Evolutionary conservation across 257 asterid species (phyloP), one percentile per base, ranked within the genome.

Genomic region (Euphrasia confusa): DNA sequence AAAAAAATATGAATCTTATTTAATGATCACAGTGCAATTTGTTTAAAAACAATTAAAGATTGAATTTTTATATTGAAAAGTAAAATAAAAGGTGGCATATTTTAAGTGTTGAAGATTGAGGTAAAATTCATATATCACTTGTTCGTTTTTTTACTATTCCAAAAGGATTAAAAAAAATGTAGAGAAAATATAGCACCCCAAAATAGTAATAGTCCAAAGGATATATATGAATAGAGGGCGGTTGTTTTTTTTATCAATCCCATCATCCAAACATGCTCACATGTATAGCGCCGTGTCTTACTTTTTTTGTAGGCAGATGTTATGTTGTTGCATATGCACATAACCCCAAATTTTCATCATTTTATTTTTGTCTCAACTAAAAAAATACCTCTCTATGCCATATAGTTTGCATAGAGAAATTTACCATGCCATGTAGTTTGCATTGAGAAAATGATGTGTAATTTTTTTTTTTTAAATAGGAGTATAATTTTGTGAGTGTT

Each of bases 181-280:
- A 30, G 5, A 30, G 4, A 30, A 28, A 28, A 28, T 28, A 28
- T 28, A 28, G 33, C 33, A 21, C 5, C 42, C 52, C 24, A 2
- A 33, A 47, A 35, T 39, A 39, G 32, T 17, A 59, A 18, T 14
- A 59, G 30, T 8, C 50, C 3, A 13, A 14, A 7, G 15, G 48
- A 5, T 30, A 39, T 26, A 42, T 50, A 57, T 12, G 27, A 68
- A 59, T 58, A 59, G 64, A 67, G 69, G 60, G 40, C 49, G 66
- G 7, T 27, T 21, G 3, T 49, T 64, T 68, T 64, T 68, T 68
- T 64, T 74, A 74, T 74, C 72, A 74, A 54, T 53, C 67, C 49
- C 64, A 54, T 40, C 39, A 24, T 42, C 72, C 63, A 68, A 62
- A 64, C 59, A 50, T n/a, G 9, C 7, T 58, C 68, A 58, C 60